phyloP scores from a whole-genome alignment of 345 rosid genomes.

The Eucalyptus fibrosa region DNA sequence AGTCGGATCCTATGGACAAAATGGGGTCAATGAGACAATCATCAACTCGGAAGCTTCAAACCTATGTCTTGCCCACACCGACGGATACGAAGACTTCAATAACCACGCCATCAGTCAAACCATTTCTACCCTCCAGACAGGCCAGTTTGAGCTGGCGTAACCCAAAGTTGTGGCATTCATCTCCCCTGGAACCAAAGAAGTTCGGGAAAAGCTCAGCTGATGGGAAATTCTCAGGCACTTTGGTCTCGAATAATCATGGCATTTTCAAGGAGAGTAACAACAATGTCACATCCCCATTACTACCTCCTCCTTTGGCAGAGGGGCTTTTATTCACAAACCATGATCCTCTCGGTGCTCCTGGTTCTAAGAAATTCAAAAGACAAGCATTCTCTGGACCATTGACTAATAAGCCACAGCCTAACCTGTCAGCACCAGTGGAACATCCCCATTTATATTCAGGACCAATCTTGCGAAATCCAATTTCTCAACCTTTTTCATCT shows the following conservation, averaged over 20 bases:
- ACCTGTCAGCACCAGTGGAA: slow-evolving; percentile 22
- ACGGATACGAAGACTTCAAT: slow-evolving; percentile 37
- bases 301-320: slow-evolving; percentile 54
- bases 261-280: slow-evolving; percentile 55
- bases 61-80: slow-evolving; percentile 90
- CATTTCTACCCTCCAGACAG: slow-evolving; percentile 19
- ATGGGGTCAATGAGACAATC: slow-evolving; percentile 37
- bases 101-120: slow-evolving; percentile 12
- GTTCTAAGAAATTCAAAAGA: slow-evolving; percentile 44
- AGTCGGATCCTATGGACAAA: slow-evolving; percentile 32
- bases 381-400: slow-evolving; percentile 78
- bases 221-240: slow-evolving; percentile 27
- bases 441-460: slow-evolving; percentile 57
- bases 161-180: slow-evolving; percentile 53
- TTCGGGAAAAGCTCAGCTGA: slow-evolving; percentile 9
- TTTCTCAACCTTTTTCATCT: slow-evolving; percentile 32
- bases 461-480: slow-evolving; percentile 43
- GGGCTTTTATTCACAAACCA: slow-evolving; percentile 32
- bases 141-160: slow-evolving; percentile 14
- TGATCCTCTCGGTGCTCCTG: slow-evolving; percentile 17
- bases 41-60: slow-evolving; percentile 45
- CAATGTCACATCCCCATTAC: slow-evolving; percentile 15
- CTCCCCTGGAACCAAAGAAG: slow-evolving; percentile 50
- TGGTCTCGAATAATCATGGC: slow-evolving; percentile 9
- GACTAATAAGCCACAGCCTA: slow-evolving; percentile 33